Base-by-base conservation (phyloP, 768 basidiomycete genomes). In the Hygrocybe punicea region DNA sequence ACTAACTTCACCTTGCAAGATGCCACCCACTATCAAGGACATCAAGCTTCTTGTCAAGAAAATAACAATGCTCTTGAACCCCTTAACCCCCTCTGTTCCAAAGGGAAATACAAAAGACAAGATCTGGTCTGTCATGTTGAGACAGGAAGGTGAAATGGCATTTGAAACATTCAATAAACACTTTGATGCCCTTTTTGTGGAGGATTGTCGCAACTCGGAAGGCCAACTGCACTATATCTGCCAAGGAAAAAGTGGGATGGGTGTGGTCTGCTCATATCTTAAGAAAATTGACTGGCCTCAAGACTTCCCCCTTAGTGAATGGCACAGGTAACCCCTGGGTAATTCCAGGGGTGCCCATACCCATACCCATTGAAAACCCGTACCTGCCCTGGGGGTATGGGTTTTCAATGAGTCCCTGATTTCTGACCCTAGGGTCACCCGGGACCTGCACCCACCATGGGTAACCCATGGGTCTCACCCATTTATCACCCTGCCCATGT, bases 121-220 rank as follows among this genome's bases (percentile, higher is more conserved):
- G n/a, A 60, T 63, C 33, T 50, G 44, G 16, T 51, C 25, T 13
- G 54, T 63, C 33, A 59, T 57, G 50, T 44, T 49, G 17, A 51
- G 14, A 4, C 17, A 52, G 1, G 36, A 55, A 16, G 55, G 60
- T 37, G 51, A 61, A 21, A 24, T 25, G 14, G 16, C 53, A 16
- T 56, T 51, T 19, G 46, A 56, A 4, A 59, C 53, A 4, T 62
- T 63, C 56, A 62, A 59, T 45, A 47, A 53, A 36, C 62, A 58
- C 4, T 61, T 63, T 35, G 62, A 63, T 34, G 42, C 49, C 40
- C 51, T 62, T 16, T 63, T 59, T 29, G 58, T 53, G 2, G 51
- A 63, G 44, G 61, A 63, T 37, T 57, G 58, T 34, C 60, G 55
- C 13, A 36, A 56, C 34, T 17, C 33, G 14, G 17, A 56, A n/a